Conservation (phyloP, 768 basidiomycete species). For the Lanmaoa pseudosensibilis region DNA sequence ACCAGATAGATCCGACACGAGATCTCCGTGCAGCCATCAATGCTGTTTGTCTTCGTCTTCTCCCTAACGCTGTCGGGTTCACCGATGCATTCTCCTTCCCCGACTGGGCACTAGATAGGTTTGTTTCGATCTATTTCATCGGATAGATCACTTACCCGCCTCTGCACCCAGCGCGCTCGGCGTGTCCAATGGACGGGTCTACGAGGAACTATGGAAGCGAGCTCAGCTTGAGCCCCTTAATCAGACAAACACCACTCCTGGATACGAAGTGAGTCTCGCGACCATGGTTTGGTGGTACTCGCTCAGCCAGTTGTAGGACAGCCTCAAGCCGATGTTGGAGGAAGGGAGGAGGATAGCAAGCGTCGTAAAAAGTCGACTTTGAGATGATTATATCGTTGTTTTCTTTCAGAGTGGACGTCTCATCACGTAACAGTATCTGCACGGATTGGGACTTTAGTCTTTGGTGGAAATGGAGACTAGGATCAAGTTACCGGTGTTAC, state of each 20-base stretch:
- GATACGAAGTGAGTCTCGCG: slow-evolving; percentile 47
- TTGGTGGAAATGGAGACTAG: too few species aligned
- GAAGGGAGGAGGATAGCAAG: slow-evolving; percentile 22
- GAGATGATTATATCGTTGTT: neutral
- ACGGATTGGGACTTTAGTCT: neutral
- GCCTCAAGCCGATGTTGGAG: slow-evolving; percentile 27
- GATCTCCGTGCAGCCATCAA: slow-evolving; percentile 52
- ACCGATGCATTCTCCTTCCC: slow-evolving; percentile 74
- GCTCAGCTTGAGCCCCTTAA: slow-evolving; percentile 64
- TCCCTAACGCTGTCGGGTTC: slow-evolving; percentile 66
- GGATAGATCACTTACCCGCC: neutral
- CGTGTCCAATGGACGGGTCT: slow-evolving; percentile 61
- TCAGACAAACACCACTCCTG: slow-evolving; percentile 47
- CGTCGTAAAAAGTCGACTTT: slow-evolving; percentile 21
- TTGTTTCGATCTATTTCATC: neutral
- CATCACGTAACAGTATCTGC: too few species aligned
- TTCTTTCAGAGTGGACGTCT: neutral
- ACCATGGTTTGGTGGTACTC: neutral
- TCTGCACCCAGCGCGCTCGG: slow-evolving; percentile 52
- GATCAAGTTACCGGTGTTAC: too few species aligned
- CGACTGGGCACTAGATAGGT: slow-evolving; percentile 77
- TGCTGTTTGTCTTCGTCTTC: slow-evolving; percentile 46
- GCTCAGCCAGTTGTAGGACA: slow-evolving; percentile 15
- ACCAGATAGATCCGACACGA: slow-evolving; percentile 43
- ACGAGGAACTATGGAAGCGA: slow-evolving; percentile 63